Conservation (phyloP, 495 filamentous ascomycete species). For the Chaetomidium leptoderma region DNA sequence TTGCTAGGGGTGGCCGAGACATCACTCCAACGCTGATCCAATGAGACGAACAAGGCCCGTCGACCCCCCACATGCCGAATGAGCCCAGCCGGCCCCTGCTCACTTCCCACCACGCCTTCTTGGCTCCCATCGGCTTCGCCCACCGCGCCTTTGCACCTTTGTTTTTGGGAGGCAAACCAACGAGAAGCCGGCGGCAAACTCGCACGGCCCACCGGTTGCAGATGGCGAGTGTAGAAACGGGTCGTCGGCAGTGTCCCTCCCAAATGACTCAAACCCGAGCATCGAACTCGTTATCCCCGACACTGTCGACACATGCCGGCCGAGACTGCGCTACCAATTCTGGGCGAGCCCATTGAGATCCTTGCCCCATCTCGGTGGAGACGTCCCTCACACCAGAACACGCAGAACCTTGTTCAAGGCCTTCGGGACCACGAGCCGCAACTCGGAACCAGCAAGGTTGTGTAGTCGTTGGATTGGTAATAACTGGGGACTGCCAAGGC, state of each 20-base stretch:
- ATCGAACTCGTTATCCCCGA: not conserved
- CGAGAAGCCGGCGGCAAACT: not conserved
- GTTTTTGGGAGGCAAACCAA: not conserved
- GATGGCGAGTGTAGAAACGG: not conserved
- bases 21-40: not conserved
- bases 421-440: not conserved
- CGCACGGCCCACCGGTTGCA: not conserved
- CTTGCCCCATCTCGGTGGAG: constrained; percentile 2
- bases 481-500: constrained; percentile 5
- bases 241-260: not conserved
- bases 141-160: not conserved
- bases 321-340: not conserved
- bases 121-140: not conserved
- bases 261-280: not conserved
- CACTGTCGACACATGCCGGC: not conserved
- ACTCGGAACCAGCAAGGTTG: not conserved
- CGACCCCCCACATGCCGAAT: not conserved
- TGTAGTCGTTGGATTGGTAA: constrained; percentile 12
- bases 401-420: not conserved
- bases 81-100: not conserved
- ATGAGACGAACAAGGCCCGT: not conserved
- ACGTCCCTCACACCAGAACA: not conserved
- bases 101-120: not conserved
- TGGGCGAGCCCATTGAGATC: not conserved
- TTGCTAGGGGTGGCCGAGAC: not conserved